Evolutionary conservation across 2,329 filamentous ascomycete genomes (phyloP), one percentile per base, ranked within the genome.

Genomic region (Elsinoe ampelina): DNA sequence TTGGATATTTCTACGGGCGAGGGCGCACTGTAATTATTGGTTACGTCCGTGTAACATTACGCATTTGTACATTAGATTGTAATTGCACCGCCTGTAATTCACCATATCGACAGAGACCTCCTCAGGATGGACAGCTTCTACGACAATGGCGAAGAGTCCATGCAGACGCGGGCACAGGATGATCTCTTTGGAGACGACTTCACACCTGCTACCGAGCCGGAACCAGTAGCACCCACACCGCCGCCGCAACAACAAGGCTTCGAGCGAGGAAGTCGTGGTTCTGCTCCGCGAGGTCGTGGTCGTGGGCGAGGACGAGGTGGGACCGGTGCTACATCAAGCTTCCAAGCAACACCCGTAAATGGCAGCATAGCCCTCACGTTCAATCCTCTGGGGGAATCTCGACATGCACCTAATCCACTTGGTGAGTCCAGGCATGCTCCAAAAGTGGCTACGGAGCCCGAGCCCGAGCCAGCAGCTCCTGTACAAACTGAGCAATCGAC

Each of bases 101-200:
- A 30, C 26, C 7, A 30, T 8, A 30, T 30, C 3, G 17, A 26
- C 20, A 26, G 8, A 26, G 20, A 15, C 19, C 26, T 22, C 19
- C 13, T 45, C 19, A 45, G 10, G 19, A 61, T 61, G 59, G 66
- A 69, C 42, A 54, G 60, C 19, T 71, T 71, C 15, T 60, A 64
- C n/a, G 47, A 54, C 35, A 60, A 62, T 35, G 63, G 66, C 12
- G 74, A 76, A 56, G 71, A 75, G 22, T 75, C 75, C 48, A 75
- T 75, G 63, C 75, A 77, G 58, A 75, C 76, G 1, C 73, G 75
- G n/a, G 70, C 72, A 38, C 73, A 74, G 41, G 75, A 78, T 59
- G 75, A 78, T 60, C 68, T 77, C 3, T 77, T 77, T 65, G 75
- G 74, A 63, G 75, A 78, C 57, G 75, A 77, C 63, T 76, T 77